Percentiles rank a stretch among this genome's conserved stretches.
phyloP scores from a whole-genome alignment of 441 rosid species.

The Bruguiera hainesii region DNA sequence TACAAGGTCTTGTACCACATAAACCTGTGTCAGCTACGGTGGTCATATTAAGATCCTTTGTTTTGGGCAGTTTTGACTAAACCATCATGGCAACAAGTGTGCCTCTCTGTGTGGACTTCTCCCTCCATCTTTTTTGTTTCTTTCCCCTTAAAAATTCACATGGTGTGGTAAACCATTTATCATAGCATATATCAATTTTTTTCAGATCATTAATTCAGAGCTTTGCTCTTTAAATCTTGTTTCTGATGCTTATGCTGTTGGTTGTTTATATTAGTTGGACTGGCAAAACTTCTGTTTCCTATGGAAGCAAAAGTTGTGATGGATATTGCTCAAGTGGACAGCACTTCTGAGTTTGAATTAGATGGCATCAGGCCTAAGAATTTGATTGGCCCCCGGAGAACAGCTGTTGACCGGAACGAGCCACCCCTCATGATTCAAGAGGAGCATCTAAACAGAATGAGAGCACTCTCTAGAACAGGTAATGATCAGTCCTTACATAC shows the following conservation, averaged over 20 bases:
- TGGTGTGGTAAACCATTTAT: no score
- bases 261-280: constrained; percentile 46
- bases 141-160: no score
- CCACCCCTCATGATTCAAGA: constrained; percentile 58
- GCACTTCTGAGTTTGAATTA: constrained; percentile 59
- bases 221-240: not conserved
- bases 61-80: no score
- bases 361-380: constrained; percentile 33
- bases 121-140: no score
- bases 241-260: constrained; percentile 4
- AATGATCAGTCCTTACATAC: constrained; percentile 12
- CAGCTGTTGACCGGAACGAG: constrained; percentile 59
- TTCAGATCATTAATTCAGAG: no score
- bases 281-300: constrained; percentile 78
- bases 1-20: no score
- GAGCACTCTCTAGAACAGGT: constrained; percentile 73
- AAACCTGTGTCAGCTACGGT: no score
- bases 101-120: no score
- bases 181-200: no score
- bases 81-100: no score
- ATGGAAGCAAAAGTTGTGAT: constrained; percentile 68
- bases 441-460: constrained; percentile 61
- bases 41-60: no score
- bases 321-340: constrained; percentile 67
- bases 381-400: constrained; percentile 30